A percentile compares a stretch with the other conserved stretches of the same genome.
Conservation (phyloP, 306 rosid species). For the barrel medic (Medicago truncatula) region MtrunA17r5.0-ANR NC_053045.1:4632001-4632500, state of each 20-base stretch:
- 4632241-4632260: constrained; percentile 64
- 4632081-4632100: neutral
- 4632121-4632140: constrained; percentile 67
- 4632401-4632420: neutral
- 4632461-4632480: neutral
- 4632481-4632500: too few species aligned
- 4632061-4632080: neutral
- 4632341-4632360: constrained; percentile 19
- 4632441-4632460: neutral
- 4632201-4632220: constrained; percentile 86
- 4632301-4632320: constrained; percentile 93
- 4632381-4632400: neutral
- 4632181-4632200: constrained; percentile 88
- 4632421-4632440: too few species aligned
- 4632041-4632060: too few species aligned
- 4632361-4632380: constrained; percentile 5
- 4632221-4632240: constrained; percentile 63
- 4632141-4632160: constrained; percentile 92
- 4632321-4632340: constrained; percentile 75
- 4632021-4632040: too few species aligned
- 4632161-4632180: constrained; percentile 83
- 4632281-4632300: constrained; percentile 85
- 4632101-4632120: constrained; percentile 54
- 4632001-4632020: too few species aligned
- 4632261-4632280: constrained; percentile 67